Percentiles rank a stretch among this genome's conserved stretches.
phyloP scores from a whole-genome alignment of 2,329 filamentous ascomycete genomes.

The Claviceps sp. region DNA sequence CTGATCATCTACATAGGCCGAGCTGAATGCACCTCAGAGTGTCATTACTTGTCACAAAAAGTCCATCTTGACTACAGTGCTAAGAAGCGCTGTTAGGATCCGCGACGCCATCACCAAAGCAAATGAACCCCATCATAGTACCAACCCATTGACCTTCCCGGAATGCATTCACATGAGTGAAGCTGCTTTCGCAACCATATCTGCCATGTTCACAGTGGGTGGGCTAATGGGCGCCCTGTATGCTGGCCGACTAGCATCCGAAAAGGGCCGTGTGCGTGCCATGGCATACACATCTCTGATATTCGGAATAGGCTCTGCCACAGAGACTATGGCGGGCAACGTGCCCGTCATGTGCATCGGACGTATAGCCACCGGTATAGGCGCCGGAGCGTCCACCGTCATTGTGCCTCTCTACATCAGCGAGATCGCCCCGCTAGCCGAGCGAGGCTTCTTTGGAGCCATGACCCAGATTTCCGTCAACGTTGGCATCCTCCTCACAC shows the following conservation, averaged over 20 bases:
- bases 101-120: conserved; percentile 12
- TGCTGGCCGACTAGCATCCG: conserved; percentile 66
- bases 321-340: conserved; percentile 59
- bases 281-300: conserved; percentile 69
- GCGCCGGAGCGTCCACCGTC: conserved; percentile 79
- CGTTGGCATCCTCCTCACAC: conserved; percentile 71
- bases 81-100: conserved; percentile 15
- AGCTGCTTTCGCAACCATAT: conserved; percentile 70
- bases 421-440: conserved; percentile 65
- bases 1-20: conserved; percentile 39
- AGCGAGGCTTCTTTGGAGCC: conserved; percentile 65
- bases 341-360: conserved; percentile 59
- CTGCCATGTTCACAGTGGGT: conserved; percentile 82
- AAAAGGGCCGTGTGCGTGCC: conserved; percentile 58
- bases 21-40: conserved; percentile 89
- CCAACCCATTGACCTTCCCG: conserved; percentile 28
- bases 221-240: conserved; percentile 72
- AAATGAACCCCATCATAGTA: conserved; percentile 9
- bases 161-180: conserved; percentile 84
- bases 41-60: conserved; percentile 73
- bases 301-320: conserved; percentile 60
- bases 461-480: conserved; percentile 94
- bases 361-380: conserved; percentile 67
- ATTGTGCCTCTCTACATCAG: conserved; percentile 92
- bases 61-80: conserved; percentile 21